Conservation (phyloP, 371 early-diverging fungal genomes). For the Mucor circinelloides region DNA sequence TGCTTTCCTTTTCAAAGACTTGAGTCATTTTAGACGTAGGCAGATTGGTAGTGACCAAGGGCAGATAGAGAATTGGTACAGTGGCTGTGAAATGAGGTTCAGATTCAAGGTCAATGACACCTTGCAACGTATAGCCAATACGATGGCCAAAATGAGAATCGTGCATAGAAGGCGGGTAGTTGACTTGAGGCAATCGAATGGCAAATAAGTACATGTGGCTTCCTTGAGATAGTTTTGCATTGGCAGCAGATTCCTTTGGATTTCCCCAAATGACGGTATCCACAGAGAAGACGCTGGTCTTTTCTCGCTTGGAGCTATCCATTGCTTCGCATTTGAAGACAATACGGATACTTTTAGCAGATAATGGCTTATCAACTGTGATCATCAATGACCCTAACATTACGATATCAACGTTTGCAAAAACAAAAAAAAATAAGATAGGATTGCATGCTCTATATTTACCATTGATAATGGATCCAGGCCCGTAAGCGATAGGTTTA, state of each 20-base stretch:
- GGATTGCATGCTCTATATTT: not conserved
- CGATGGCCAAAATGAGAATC: slow-evolving; percentile 35
- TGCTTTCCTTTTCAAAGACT: slow-evolving; percentile 25
- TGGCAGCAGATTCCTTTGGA: not conserved
- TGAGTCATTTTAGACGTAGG: slow-evolving; percentile 13
- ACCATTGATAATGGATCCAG: slow-evolving; percentile 48
- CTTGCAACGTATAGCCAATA: slow-evolving; percentile 42
- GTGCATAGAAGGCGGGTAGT: slow-evolving; percentile 47
- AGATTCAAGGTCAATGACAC: slow-evolving; percentile 26
- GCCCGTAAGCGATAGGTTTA: slow-evolving; percentile 46
- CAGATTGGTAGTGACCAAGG: slow-evolving; percentile 26
- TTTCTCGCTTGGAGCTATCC: slow-evolving; percentile 9
- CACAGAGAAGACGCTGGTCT: slow-evolving; percentile 30
- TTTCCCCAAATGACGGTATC: slow-evolving; percentile 32
- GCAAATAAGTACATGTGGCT: slow-evolving; percentile 50
- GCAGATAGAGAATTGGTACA: slow-evolving; percentile 35
- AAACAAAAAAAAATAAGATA: not conserved
- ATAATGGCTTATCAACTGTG: slow-evolving; percentile 31
- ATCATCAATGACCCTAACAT: slow-evolving; percentile 41
- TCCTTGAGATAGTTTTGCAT: slow-evolving; percentile 24
- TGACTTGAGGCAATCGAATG: slow-evolving; percentile 41
- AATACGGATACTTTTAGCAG: slow-evolving; percentile 33
- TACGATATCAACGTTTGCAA: not conserved
- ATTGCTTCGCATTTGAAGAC: slow-evolving; percentile 38
- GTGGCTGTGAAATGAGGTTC: slow-evolving; percentile 15